Base-by-base conservation (phyloP, 202 grass and related monocot species). In the Zizania palustris region DNA sequence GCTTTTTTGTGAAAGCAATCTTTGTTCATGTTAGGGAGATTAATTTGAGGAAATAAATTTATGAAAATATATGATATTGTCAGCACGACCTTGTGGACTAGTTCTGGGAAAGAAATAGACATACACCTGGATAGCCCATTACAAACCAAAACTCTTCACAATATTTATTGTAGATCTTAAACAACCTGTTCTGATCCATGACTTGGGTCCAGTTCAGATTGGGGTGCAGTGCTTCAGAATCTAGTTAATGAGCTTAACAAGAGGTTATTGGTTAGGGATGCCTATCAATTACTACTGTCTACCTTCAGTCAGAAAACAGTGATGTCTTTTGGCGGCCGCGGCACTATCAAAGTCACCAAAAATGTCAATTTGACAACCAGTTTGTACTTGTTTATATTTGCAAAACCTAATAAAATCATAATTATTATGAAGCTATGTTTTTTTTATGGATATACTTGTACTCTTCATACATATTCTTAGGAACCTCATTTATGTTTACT, bases 91-190 rank as follows among this genome's bases (percentile, higher is more conserved):
- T 65, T 16, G 37, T 67, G 44, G 8, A 19, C 20, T 37, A 50
- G 16, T 68, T 67, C 18, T 39, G 34, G n/a, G 20, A 13, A 87
- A 86, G 41, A 78, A 66, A 72, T 82, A 60, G 69, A 34, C 7
- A 45, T 68, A 21, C 38, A 40, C 56, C 49, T 43, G 50, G 3
- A 28, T 71, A 35, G 7, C 4, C 6, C 16, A 70, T 48, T 15
- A 28, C 5, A 55, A 55, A 57, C 41, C 10, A 11, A 48, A 55
- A 35, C 7, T 65, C 48, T 51, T 57, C 21, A 81, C 5, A 60
- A 16, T 35, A 59, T n/a, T 72, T 57, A 1, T 35, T 78, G 5
- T 62, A 20, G 37, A 68, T 6, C 7, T 71, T 28, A 16, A 28
- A 54, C 12, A 45, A 44, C 46, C 13, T 45, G 49, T 72, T 63